These are phyloP conservation scores for Salix dunnii DNA, from an alignment of 345 rosid genomes.

Conservation along the genomic window DNA sequence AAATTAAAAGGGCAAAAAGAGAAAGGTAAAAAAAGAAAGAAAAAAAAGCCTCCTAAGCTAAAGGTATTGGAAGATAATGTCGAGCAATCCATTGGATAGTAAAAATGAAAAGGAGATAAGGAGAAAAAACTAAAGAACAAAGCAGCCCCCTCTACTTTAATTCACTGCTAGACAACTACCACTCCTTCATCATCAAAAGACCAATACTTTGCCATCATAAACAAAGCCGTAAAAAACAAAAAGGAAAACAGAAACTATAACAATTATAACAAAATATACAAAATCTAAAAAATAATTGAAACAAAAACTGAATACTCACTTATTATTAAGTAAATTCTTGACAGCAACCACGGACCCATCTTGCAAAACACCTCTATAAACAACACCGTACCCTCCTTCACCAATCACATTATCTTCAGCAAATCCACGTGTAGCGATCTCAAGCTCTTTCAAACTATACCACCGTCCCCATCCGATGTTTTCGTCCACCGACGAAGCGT, in stretches of 20 bases:
- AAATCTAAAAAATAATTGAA: neutral
- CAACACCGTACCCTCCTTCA: constrained; percentile 95
- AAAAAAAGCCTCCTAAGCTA: neutral
- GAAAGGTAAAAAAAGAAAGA: constrained; percentile 2
- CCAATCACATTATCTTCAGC: constrained; percentile 79
- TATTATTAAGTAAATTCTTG: constrained; percentile 82
- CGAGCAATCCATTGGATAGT: neutral
- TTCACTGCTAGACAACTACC: neutral
- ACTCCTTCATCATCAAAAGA: neutral
- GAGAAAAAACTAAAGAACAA: constrained; percentile 24
- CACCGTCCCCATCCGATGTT: constrained; percentile 92
- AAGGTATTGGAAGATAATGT: constrained; percentile 11
- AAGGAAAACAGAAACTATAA: neutral
- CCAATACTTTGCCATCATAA: neutral
- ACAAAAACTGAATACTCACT: constrained; percentile 41
- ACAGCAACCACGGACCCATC: constrained; percentile 88
- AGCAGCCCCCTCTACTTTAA: constrained; percentile 27
- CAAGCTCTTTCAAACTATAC: constrained; percentile 81
- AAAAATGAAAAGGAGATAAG: constrained; percentile 12
- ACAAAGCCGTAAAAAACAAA: neutral
- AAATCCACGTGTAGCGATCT: constrained; percentile 78
- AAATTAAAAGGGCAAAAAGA: neutral
- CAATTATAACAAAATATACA: constrained; percentile 9
- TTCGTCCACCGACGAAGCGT: constrained; percentile 37
- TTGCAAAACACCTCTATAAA: constrained; percentile 61